Percentiles rank a stretch among this genome's conserved stretches.
phyloP scores from a whole-genome alignment of 225 moss, liverwort and hornwort species.

The Bryum argenteum region DNA sequence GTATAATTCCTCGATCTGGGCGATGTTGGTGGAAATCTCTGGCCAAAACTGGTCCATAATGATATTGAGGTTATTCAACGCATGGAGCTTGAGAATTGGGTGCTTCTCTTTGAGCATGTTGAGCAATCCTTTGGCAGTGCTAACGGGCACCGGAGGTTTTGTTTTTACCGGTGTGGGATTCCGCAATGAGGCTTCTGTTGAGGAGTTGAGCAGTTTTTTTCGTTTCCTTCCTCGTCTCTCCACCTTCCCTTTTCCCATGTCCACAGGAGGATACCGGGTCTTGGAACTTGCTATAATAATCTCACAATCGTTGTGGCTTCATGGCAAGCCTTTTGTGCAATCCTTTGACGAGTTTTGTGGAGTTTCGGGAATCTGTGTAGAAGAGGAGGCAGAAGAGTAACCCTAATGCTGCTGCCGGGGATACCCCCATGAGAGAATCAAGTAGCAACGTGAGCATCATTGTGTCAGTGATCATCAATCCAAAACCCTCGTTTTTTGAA shows the following conservation, averaged over 20 bases:
- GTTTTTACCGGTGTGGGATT: no score
- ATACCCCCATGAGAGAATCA: constrained; percentile 29
- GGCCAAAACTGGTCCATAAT: constrained; percentile 93
- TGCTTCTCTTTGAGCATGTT: constrained; percentile 86
- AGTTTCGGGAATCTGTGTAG: constrained; percentile 23
- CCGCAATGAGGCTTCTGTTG: constrained; percentile 23
- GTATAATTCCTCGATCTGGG: constrained; percentile 70
- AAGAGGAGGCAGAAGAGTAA: constrained; percentile 34
- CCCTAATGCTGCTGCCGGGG: constrained; percentile 36
- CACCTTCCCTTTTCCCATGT: constrained; percentile 25
- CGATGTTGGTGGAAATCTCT: constrained; percentile 72
- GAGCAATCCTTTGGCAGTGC: constrained; percentile 82
- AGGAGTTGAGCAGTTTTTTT: constrained; percentile 32
- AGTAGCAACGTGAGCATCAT: constrained; percentile 34
- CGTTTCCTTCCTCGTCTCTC: constrained; percentile 29
- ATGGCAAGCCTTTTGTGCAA: constrained; percentile 14
- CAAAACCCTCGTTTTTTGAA: neutral
- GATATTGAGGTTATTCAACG: constrained; percentile 83
- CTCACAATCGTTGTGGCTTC: neutral
- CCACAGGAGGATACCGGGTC: constrained; percentile 14
- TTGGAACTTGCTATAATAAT: constrained; percentile 37
- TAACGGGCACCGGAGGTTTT: no score
- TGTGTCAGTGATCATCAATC: neutral
- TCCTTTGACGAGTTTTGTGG: constrained; percentile 9
- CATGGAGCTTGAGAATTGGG: constrained; percentile 83